Base-by-base conservation (phyloP, 345 rosid species). In the Boechera retrofracta region DNA sequence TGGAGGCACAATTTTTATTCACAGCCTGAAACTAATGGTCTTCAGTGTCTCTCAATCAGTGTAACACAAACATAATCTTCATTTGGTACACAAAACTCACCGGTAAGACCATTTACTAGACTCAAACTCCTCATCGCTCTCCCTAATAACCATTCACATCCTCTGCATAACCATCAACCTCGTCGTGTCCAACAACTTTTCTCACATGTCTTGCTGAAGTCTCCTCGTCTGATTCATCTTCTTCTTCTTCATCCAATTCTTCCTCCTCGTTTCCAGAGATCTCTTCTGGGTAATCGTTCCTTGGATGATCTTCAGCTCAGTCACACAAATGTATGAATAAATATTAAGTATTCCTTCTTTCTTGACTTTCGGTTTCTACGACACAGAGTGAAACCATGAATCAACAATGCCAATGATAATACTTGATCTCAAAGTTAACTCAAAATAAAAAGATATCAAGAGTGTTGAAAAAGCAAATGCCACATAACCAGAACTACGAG, bases 231-330 rank as follows among this genome's bases (percentile, higher is more conserved):
- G 64, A 58, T 59, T 80, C 77, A 64, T 75, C 55, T 67, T 76
- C 21, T 72, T 73, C 87, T 3, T 76, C 64, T n/a, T 59, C 28
- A 8, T 73, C 86, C 4, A 2, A 3, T 28, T 81, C 82, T 0
- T 83, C 86, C 0, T 69, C 87, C 12, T 77, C 87, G 5, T 86
- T 89, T 9, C 80, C 89, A 36, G 87, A 83, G 45, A 42, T 56
- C 82, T 91, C 94, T 31, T 94, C 91, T 1, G 97, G 96, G 79
- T 91, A 94, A 42, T 94, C 93, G 74, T 89, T 91, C 60, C 55
- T 75, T 39, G 93, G 97, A 77, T 94, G 88, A 53, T 73, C 79
- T 82, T 91, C 98, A 65, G 90, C 98, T 91, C 86, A 69, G 28
- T 41, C 69, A 61, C 60, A 67, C 54, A 70, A 58, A 66, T 42